Conservation (phyloP, 371 early-diverging fungal genomes). For the Conidiobolus incongruus region DNA sequence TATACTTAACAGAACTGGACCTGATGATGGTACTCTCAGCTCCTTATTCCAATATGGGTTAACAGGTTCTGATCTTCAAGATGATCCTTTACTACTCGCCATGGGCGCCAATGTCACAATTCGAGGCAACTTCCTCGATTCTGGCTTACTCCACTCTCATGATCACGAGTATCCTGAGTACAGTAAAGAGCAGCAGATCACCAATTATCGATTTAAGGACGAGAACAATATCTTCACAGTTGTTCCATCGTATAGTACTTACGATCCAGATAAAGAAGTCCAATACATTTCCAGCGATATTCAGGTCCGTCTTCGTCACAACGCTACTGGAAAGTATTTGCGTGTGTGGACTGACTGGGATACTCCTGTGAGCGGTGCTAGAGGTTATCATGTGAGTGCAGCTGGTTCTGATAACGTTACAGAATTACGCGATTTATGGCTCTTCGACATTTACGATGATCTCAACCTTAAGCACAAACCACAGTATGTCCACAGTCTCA, state of each 20-base stretch:
- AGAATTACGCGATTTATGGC: constrained; percentile 80
- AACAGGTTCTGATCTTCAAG: constrained; percentile 11
- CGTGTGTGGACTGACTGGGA: constrained; percentile 58
- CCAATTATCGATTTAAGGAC: constrained; percentile 95
- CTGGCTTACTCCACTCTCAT: constrained; percentile 96
- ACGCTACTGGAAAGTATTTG: constrained; percentile 41
- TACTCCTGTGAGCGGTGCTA: constrained; percentile 42
- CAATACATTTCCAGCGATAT: constrained; percentile 41
- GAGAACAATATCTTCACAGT: constrained; percentile 89
- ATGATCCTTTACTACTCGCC: constrained; percentile 39
- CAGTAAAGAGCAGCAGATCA: constrained; percentile 90
- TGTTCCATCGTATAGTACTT: background rate
- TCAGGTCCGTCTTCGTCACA: constrained; percentile 58
- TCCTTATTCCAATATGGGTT: constrained; percentile 94
- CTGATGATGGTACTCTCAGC: constrained; percentile 98
- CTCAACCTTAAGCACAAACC: constrained; percentile 9
- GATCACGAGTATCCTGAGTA: constrained; percentile 80
- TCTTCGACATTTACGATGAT: constrained; percentile 63
- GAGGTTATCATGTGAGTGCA: constrained; percentile 71
- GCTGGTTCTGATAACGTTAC: constrained; percentile 43
- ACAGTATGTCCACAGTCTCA: constrained; percentile 36
- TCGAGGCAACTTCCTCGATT: constrained; percentile 71
- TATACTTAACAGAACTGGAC: constrained; percentile 65
- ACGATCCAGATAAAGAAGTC: constrained; percentile 19
- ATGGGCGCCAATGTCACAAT: constrained; percentile 82